Evolutionary conservation across 306 rosid species (phyloP).

Genomic region (Cicer judaicum): DNA sequence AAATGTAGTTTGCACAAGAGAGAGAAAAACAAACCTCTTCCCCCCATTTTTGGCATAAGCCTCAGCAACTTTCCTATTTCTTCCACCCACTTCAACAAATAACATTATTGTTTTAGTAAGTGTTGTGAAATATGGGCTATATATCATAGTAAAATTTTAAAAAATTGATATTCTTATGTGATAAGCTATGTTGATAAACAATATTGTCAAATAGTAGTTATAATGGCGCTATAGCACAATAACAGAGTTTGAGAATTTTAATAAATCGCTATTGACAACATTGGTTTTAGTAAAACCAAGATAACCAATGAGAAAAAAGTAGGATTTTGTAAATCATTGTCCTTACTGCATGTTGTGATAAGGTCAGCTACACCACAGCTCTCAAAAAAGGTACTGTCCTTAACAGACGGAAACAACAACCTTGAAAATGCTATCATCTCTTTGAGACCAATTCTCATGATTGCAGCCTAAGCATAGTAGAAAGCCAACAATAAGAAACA

Average conservation of each 20-base stretch:
- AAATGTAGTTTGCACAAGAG: slow-evolving; percentile 21
- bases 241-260: no score
- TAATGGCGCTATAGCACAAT: no score
- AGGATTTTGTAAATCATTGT: slow-evolving; percentile 34
- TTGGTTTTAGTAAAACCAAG: slow-evolving; percentile 21
- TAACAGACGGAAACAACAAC: slow-evolving; percentile 80
- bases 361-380: slow-evolving; percentile 97
- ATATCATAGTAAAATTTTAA: no score
- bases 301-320: not conserved
- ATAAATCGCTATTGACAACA: no score
- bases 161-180: no score
- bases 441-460: slow-evolving; percentile 85
- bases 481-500: slow-evolving; percentile 28
- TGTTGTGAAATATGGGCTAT: no score
- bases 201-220: no score
- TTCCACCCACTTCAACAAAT: slow-evolving; percentile 85
- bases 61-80: slow-evolving; percentile 92
- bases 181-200: no score
- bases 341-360: slow-evolving; percentile 92
- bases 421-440: slow-evolving; percentile 88
- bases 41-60: slow-evolving; percentile 83
- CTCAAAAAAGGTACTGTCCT: slow-evolving; percentile 85
- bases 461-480: slow-evolving; percentile 72
- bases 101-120: not conserved
- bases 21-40: slow-evolving; percentile 59